These are phyloP conservation scores for Ananas comosus DNA, from an alignment of 176 grass and related monocot genomes.

Conservation along the genomic window DNA sequence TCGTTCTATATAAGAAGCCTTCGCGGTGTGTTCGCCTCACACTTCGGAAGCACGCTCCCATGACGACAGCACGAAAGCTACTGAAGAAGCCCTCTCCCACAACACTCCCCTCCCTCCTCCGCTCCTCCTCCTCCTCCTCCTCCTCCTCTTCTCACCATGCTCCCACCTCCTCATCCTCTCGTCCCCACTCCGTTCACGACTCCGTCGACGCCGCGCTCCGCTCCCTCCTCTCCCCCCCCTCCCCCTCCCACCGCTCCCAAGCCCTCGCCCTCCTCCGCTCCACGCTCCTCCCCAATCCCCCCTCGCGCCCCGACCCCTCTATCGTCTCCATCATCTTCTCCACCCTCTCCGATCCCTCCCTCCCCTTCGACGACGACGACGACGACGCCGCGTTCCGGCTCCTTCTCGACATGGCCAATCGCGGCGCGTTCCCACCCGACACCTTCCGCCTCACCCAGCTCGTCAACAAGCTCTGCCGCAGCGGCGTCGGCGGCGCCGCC, in stretches of 20 bases:
- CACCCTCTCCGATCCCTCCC: conserved; percentile 13
- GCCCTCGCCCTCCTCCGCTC: conserved; percentile 28
- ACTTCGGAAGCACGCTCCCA: neutral
- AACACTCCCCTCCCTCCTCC: neutral
- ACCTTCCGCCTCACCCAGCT: conserved; percentile 21
- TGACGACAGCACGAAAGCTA: neutral
- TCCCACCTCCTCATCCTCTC: neutral
- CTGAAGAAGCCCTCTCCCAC: neutral
- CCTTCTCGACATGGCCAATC: conserved; percentile 33
- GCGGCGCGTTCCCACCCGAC: conserved; percentile 31
- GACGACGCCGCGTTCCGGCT: neutral
- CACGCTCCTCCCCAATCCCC: conserved; percentile 3
- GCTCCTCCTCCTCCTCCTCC: neutral
- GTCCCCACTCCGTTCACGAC: neutral
- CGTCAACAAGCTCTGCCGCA: conserved; percentile 28
- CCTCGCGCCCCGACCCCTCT: conserved; percentile 15
- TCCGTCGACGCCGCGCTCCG: conserved; percentile 16
- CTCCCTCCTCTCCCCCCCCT: conserved; percentile 20
- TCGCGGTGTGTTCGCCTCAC: too few relatives aligned
- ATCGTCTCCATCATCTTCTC: conserved; percentile 28
- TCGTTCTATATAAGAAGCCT: neutral
- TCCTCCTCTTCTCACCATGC: neutral
- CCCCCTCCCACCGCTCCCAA: conserved; percentile 9
- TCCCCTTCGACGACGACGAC: conserved; percentile 5
- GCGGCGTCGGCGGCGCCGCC: conserved; percentile 18